Evolutionary conservation across 805 yeast species (phyloP), one percentile per base, ranked within the genome.

Genomic region (Candida sakaeoensis): DNA sequence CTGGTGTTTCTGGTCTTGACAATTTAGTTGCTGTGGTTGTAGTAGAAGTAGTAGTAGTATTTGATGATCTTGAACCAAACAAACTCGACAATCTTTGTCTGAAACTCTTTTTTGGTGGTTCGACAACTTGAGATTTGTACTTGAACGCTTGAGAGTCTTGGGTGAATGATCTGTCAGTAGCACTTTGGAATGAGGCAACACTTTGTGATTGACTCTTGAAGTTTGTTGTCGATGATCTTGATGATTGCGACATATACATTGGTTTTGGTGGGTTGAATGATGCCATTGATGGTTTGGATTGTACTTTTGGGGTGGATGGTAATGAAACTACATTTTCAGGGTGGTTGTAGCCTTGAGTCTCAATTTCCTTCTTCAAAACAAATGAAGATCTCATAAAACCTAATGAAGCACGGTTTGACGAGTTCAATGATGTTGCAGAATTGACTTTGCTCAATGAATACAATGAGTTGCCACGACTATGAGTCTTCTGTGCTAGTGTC

Each of bases 311-410:
- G 22, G 26, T 34, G 4, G 30, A 13, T n/a, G 36, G 22, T 24
- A 15, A 17, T 22, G 40, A 25, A 23, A 52, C 53, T n/a, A 57
- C 61, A 44, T 61, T 60, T 41, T 62, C 68, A 9, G 66, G 61
- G 13, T 41, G 40, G 42, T 60, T 60, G 44, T 39, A 57, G 4
- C 70, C 68, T 37, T 53, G 41, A 12, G 52, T 50, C 36, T 58
- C 60, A 58, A 67, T 60, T 44, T 65, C 72, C 53, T 62, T 63
- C 55, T 65, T 65, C 53, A 68, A 62, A 13, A 68, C 54, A 48
- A 61, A 68, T 28, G 70, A 61, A 37, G 64, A 56, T 52, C 68
- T 62, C 73, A 68, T 68, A 48, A 68, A 68, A 0, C 74, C 74
- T 36, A 60, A 43, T 2, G 73, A 68, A 21, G 66, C 72, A 35